Evolutionary conservation across 345 rosid genomes (phyloP).

Genomic region (Streptanthus diversifolius): DNA sequence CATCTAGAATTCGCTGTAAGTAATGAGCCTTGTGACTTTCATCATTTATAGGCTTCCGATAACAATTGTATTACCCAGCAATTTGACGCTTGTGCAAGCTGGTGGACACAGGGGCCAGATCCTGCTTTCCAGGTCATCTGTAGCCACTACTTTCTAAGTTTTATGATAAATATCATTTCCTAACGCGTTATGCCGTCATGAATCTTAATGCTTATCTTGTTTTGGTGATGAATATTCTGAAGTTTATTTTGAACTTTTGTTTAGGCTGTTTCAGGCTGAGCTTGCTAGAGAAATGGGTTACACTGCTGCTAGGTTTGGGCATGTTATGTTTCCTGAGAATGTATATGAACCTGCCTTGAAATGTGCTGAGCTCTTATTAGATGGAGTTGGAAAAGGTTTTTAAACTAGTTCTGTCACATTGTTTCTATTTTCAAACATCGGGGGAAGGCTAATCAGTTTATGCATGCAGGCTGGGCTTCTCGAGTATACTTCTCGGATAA

Average conservation of each 20-base stretch:
- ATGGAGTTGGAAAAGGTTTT: conserved; percentile 87
- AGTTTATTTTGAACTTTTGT: conserved; percentile 49
- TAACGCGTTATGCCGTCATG: not conserved
- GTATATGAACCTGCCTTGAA: conserved; percentile 88
- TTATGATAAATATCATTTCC: not conserved
- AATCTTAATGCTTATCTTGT: not conserved
- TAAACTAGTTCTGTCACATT: conserved; percentile 12
- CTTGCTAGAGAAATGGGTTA: conserved; percentile 96
- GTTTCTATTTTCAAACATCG: not conserved
- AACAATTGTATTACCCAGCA: conserved; percentile 54
- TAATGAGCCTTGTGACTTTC: not conserved
- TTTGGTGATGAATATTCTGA: conserved; percentile 41
- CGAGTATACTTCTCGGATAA: conserved; percentile 84
- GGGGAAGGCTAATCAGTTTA: conserved; percentile 13
- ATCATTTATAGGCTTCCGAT: conserved; percentile 39
- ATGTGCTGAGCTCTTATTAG: conserved; percentile 87
- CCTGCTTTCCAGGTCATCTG: conserved; percentile 76
- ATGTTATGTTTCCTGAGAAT: conserved; percentile 99
- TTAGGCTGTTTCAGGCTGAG: conserved; percentile 94
- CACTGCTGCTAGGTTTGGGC: conserved; percentile 96
- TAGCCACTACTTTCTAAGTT: conserved; percentile 15
- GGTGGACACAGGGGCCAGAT: conserved; percentile 99
- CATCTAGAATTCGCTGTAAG: not conserved
- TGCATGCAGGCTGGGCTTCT: conserved; percentile 86
- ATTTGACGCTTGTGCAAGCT: conserved; percentile 99